Conservation (phyloP, 164 flowering plant genomes). For the Kingdonia uniflora region DNA sequence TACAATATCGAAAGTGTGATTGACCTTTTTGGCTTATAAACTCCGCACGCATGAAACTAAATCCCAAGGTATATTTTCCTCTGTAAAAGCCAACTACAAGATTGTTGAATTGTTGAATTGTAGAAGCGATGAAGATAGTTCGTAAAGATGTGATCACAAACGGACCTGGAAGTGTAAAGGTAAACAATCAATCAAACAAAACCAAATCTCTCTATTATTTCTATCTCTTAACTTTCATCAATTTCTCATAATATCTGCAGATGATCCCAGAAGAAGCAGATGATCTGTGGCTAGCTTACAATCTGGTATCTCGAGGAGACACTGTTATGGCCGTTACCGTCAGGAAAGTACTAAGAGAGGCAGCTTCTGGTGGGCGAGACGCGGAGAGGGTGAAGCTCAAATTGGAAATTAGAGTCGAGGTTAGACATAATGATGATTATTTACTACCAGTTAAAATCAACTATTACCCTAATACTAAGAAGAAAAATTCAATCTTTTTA, state of each 20-base stretch:
- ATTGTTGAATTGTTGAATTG: too few relatives aligned
- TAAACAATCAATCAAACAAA: constrained; percentile 6
- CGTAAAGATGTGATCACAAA: constrained; percentile 33
- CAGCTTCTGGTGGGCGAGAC: constrained; percentile 73
- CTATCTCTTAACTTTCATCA: not conserved
- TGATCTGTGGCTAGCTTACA: constrained; percentile 7
- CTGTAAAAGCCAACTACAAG: too few relatives aligned
- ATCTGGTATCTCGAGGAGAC: constrained; percentile 1
- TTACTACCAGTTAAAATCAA: too few relatives aligned
- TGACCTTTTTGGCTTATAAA: too few relatives aligned
- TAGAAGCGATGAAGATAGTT: constrained; percentile 63
- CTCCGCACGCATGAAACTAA: too few relatives aligned
- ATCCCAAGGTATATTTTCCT: too few relatives aligned
- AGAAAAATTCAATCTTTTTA: too few relatives aligned
- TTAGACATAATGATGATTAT: constrained; percentile 13
- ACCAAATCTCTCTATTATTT: not conserved
- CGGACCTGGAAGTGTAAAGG: constrained; percentile 92
- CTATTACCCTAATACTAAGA: too few relatives aligned
- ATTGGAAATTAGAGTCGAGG: constrained; percentile 78
- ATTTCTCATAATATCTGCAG: constrained; percentile 22
- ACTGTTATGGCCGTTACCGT: constrained; percentile 12
- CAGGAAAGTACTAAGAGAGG: constrained; percentile 75
- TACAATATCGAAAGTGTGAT: too few relatives aligned
- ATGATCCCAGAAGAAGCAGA: constrained; percentile 8
- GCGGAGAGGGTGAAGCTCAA: constrained; percentile 73